Evolutionary conservation across 805 yeast species (phyloP), one percentile per base, ranked within the genome.

Genomic region (Cyberlindnera petersonii): DNA sequence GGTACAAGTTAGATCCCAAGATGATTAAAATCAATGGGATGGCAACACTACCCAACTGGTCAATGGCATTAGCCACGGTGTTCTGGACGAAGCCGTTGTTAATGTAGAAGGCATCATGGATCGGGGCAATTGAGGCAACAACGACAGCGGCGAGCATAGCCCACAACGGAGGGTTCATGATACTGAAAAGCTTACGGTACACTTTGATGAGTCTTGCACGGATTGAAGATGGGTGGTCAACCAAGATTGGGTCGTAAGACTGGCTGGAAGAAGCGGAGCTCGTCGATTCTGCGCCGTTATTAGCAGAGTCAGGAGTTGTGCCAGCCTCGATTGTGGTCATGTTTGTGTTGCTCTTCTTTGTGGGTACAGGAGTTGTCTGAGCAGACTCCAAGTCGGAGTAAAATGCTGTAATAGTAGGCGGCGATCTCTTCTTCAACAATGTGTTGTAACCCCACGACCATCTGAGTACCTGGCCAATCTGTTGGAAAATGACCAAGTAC

Each of bases 361-460:
- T 17, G n/a, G 33, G 24, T 8, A 22, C 21, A 16, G 22, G 22
- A 20, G 23, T 18, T 22, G 11, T 9, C 24, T 8, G 11, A 13
- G 23, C 33, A 9, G 28, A 16, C n/a, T 32, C 35, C 13, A 32
- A n/a, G 13, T 32, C 35, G 3, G 35, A 23, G 19, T 32, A 32
- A 5, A 28, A 32, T 14, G 26, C 8, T 11, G 24, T 8, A 9
- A 11, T 17, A 4, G 16, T 11, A 6, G 35, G 28, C 7, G 26
- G 3, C 13, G 35, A 61, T 43, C 76, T 69, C 50, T 71, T 77
- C 49, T 76, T 71, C 56, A 84, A 63, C 44, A 84, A 65, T 23
- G 75, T 79, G 56, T 84, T 84, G 59, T 78, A 84, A 37, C 94
- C 94, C 91, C 93, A 84, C 20, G 86, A 78, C 93, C 94, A 84